Evolutionary conservation across 306 rosid species (phyloP), one percentile per base, ranked within the genome.

Genomic region (Gastrolobium bilobum): DNA sequence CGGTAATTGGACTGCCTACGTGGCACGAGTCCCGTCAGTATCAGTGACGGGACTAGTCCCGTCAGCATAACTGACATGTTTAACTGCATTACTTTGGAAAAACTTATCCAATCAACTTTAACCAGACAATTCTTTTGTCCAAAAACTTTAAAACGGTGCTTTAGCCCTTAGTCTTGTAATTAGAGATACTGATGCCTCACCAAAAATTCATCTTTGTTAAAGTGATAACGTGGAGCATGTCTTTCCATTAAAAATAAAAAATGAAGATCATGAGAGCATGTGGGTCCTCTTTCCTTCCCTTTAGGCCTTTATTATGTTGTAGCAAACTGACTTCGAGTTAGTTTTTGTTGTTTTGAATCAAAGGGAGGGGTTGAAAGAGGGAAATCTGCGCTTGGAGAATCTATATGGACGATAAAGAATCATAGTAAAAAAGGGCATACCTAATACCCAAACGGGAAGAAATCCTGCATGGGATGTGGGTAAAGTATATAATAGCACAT

Each of bases 271-370:
- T 58, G 69, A 34, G 35, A 58, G 29, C 78, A 70, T 39, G 20
- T 58, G 77, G 77, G 52, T 78, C 42, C 26, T 43, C 68, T 53
- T 43, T 66, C 48, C 58, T 66, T 77, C 59, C 5, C 44, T 39
- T 68, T 57, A 56, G 14, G 40, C 8, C 71, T 79, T 79, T 79
- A 58, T 58, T 47, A 46, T 46, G 52, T 47, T 77, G 37, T 29
- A 39, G 64, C 37, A 31, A 79, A 68, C 68, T 69, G 6, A 50
- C 64, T 47, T 47, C 0, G 30, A 79, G 20, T 38, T 79, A 47
- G 47, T 15, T 40, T 31, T 71, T 51, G 26, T 61, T 38, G 78
- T 40, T 71, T 71, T 10, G 62, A 70, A 44, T 44, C 35, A 43
- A 47, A 4, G 59, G 35, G 59, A 59, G 15, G 10, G n/a, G 44